Base-by-base conservation (phyloP, 2,329 filamentous ascomycete genomes). In the Simplicillium sp. region DNA sequence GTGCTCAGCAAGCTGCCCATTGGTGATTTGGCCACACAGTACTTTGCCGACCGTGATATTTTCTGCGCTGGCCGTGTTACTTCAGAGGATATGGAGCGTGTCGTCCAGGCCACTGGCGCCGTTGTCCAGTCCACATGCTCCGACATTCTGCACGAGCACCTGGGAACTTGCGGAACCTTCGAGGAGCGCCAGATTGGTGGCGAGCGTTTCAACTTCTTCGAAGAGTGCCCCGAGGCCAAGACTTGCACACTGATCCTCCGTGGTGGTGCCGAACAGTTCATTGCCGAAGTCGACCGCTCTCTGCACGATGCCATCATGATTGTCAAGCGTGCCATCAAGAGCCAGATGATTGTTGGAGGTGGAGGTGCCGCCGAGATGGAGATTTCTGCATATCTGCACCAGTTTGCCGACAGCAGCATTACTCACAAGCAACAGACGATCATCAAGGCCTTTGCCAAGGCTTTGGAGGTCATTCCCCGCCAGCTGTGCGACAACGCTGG, bases 281-380 rank as follows among this genome's bases (percentile, higher is more conserved):
- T 98, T 54, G 92, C 92, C 44, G 92, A 98, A 65, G 92, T 96
- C 2, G 92, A 98, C 72, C 86, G 92, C 49, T 95, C 87, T 59
- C 77, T 98, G 50, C 92, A 98, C 72, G 92, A 98, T 57, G 92
- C 92, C 53, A 97, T 98, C 66, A 98, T 98, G 92, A 95, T 98
- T 56, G 92, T 98, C 59, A 97, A 97, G 79, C 88, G 94, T 46
- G 87, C 92, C 20, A 87, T 97, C 65, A 87, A 87, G 70, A 94
- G 97, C 73, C 83, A 83, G 58, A 85, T 79, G 59, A 95, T 98
- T 50, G 92, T 98, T 18, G 92, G 89, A 36, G 92, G 92, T 54
- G 92, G 92, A 54, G 92, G 92, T 60, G 90, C 92, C 14, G 81
- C 75, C 54, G 92, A 98, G 73, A 97, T 98, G 90, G 92, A 97